Base-by-base conservation (phyloP, 2,329 filamentous ascomycete species). In the Fusarium sulawesiense region DNA sequence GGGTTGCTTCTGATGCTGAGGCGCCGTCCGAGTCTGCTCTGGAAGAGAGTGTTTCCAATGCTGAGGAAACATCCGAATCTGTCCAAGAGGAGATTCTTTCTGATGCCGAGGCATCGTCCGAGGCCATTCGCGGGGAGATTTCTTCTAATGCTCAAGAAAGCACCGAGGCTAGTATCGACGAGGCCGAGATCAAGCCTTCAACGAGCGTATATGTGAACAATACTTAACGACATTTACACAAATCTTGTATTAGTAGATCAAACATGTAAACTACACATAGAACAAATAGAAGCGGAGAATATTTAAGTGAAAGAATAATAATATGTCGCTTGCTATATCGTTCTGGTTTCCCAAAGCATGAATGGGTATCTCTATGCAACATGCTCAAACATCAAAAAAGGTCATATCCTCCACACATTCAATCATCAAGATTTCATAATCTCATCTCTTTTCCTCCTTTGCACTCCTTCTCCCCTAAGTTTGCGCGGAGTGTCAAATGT, bases 331-430 rank as follows among this genome's bases (percentile, higher is more conserved):
- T 76, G 71, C 73, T 75, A 76, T 73, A 41, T 76, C 66, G 70
- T 60, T 74, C 65, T 74, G 69, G 63, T 72, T 70, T 69, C 66
- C 64, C 71, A 70, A 68, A 74, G 64, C 60, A 75, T 68, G 56
- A 71, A 67, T 75, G 76, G 76, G 76, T 77, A 77, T 77, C 76
- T 77, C 72, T 77, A 77, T 77, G 68, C 72, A 75, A 75, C 74
- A 75, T 75, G 73, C 66, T 69, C 45, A 59, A 70, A 69, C 41
- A 66, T 69, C 25, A 50, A 71, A 71, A 51, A 41, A 40, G 58
- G 58, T 74, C 70, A 51, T 66, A 66, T 73, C 65, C 71, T 69
- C 72, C 66, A 46, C 58, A 68, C 63, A 53, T 68, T 72, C 62
- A 58, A 65, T 73, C 69, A 56, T 76, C 71, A 74, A 74, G 64